Conservation (phyloP, 805 yeast genomes). For the Starmerella etchellsii region DNA sequence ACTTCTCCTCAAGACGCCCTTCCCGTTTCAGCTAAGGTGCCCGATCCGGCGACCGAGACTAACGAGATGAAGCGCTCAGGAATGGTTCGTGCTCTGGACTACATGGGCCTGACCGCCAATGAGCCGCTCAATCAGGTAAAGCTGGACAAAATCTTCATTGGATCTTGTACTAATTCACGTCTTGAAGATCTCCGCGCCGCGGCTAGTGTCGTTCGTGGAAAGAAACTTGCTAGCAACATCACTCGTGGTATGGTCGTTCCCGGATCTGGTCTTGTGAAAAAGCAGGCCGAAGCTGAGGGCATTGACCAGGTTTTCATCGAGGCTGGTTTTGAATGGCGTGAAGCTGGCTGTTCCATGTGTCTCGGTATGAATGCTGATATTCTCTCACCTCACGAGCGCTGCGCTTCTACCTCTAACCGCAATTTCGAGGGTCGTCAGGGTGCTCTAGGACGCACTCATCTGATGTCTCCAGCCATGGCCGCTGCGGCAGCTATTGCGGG, state of each 20-base stretch:
- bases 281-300: conserved; percentile 91
- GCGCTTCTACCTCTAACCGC: conserved; percentile 98
- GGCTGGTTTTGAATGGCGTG: conserved; percentile 98
- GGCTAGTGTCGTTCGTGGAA: conserved; percentile 83
- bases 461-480: conserved; percentile 99
- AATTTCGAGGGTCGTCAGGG: conserved; percentile 99
- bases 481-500: conserved; percentile 96
- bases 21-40: conserved; percentile 81
- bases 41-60: conserved; percentile 64
- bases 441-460: conserved; percentile 86
- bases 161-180: conserved; percentile 96
- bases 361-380: conserved; percentile 99
- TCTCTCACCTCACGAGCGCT: conserved; percentile 85
- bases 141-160: conserved; percentile 91
- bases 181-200: conserved; percentile 95
- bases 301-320: conserved; percentile 76
- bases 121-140: conserved; percentile 61
- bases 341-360: conserved; percentile 99
- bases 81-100: conserved; percentile 80
- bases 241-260: conserved; percentile 86
- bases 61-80: conserved; percentile 62
- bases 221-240: conserved; percentile 69
- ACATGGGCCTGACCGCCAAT: conserved; percentile 83
- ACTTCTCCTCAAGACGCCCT: conserved; percentile 98
- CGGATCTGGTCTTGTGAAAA: conserved; percentile 90